A percentile compares a stretch with the other conserved stretches of the same genome.
Conservation (phyloP, 208 protist species). For the Acanthamoeba triangularis region DNA sequence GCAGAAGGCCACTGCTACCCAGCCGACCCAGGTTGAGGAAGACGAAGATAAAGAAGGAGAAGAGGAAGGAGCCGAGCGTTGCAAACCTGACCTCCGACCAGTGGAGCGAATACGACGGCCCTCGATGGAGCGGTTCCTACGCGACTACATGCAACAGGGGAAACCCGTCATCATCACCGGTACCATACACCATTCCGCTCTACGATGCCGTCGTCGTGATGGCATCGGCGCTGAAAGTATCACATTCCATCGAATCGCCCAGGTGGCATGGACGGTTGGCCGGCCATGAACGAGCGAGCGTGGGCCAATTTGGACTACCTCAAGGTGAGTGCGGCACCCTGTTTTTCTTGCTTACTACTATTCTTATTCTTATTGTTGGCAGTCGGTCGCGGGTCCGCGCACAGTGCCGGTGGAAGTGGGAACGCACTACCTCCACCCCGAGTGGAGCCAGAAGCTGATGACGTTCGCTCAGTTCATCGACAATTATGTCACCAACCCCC, state of each 20-base stretch:
- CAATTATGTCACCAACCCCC: background rate
- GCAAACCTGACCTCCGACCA: background rate
- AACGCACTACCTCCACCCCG: constrained; percentile 33
- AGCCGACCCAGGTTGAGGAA: background rate
- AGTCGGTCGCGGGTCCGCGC: constrained; percentile 21
- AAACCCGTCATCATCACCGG: constrained; percentile 61
- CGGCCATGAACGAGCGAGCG: constrained; percentile 43
- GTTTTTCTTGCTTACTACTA: background rate
- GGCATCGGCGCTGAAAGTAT: background rate
- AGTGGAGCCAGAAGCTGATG: constrained; percentile 73
- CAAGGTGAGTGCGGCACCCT: background rate
- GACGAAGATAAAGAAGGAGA: background rate
- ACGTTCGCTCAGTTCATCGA: constrained; percentile 64
- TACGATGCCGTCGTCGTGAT: background rate
- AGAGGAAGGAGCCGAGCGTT: background rate
- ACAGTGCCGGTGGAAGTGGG: constrained; percentile 74
- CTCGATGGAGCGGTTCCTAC: constrained; percentile 47
- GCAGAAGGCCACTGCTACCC: background rate
- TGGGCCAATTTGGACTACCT: constrained; percentile 70
- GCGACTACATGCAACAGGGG: constrained; percentile 34
- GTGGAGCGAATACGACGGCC: constrained; percentile 25
- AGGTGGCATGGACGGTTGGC: constrained; percentile 67
- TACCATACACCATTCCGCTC: background rate
- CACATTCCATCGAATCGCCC: background rate
- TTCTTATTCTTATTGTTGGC: background rate